These are phyloP conservation scores for Glycine tomentella DNA, from an alignment of 306 rosid genomes.

Conservation along the genomic window DNA sequence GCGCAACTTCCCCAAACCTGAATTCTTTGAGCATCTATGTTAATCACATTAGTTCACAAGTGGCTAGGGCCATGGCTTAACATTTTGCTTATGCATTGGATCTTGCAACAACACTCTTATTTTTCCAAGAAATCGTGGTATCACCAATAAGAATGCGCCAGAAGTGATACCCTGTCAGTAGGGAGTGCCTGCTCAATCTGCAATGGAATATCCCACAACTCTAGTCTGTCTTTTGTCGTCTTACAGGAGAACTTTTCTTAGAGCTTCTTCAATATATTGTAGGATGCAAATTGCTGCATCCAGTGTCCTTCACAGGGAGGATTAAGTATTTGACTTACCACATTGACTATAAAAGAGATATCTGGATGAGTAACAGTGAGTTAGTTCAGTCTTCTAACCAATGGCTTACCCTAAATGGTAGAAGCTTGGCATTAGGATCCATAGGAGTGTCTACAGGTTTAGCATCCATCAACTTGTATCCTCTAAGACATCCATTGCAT, in stretches of 20 bases:
- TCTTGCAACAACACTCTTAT: neutral
- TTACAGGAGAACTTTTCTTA: neutral
- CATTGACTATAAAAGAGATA: conserved; percentile 5
- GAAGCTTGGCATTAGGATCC: conserved; percentile 3
- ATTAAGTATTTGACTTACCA: neutral
- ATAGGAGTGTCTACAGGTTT: neutral
- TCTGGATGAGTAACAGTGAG: neutral
- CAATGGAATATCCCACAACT: neutral
- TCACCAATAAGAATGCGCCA: neutral
- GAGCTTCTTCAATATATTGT: neutral
- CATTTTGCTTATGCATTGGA: neutral
- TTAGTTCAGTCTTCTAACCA: neutral
- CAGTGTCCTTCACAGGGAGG: neutral
- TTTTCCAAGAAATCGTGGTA: neutral
- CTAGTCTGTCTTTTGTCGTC: neutral
- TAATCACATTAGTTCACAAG: neutral
- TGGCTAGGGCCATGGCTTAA: neutral
- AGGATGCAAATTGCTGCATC: neutral
- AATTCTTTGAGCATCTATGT: neutral
- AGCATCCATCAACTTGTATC: neutral
- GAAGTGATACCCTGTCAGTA: neutral
- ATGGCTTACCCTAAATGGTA: neutral
- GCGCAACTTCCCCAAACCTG: too few species aligned
- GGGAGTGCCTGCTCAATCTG: neutral
- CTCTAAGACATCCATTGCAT: neutral